Conservation (phyloP, 2,329 filamentous ascomycete genomes). For the Sporothrix inflata region DNA sequence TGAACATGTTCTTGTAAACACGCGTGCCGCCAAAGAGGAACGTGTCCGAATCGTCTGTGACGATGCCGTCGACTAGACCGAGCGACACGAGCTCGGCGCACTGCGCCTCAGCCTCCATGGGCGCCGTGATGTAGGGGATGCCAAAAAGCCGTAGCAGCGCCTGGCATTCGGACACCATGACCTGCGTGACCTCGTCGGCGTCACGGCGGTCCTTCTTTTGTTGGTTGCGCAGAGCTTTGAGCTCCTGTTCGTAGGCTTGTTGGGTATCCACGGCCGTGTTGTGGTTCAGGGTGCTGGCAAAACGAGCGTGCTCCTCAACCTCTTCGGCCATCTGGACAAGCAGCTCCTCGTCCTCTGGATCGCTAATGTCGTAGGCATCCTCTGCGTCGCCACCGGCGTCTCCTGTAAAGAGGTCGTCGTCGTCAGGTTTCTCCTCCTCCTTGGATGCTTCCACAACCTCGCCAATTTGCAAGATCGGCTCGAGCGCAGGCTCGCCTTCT, state of each 20-base stretch:
- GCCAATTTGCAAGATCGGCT: background rate
- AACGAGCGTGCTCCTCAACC: conserved; percentile 90
- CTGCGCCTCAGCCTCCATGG: conserved; percentile 98
- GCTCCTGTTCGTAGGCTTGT: conserved; percentile 81
- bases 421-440: conserved; percentile 27
- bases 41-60: conserved; percentile 95
- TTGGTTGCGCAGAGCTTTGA: conserved; percentile 84
- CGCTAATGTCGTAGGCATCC: conserved; percentile 73
- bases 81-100: conserved; percentile 87
- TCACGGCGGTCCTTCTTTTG: conserved; percentile 96
- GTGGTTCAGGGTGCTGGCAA: conserved; percentile 84
- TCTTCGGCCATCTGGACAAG: conserved; percentile 84
- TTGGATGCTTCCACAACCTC: background rate
- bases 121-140: conserved; percentile 93
- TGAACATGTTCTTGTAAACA: conserved; percentile 99
- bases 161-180: conserved; percentile 96
- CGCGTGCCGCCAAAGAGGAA: conserved; percentile 96
- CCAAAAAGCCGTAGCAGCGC: conserved; percentile 88
- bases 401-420: conserved; percentile 37
- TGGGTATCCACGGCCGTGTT: conserved; percentile 59
- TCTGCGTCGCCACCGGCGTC: conserved; percentile 34
- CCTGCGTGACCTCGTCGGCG: conserved; percentile 93
- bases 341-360: conserved; percentile 90
- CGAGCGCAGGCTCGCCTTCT: background rate
- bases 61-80: conserved; percentile 92